These are phyloP conservation scores for Pseudoscleropodium purum DNA, from an alignment of 225 moss, liverwort and hornwort genomes.

Conservation along the genomic window DNA sequence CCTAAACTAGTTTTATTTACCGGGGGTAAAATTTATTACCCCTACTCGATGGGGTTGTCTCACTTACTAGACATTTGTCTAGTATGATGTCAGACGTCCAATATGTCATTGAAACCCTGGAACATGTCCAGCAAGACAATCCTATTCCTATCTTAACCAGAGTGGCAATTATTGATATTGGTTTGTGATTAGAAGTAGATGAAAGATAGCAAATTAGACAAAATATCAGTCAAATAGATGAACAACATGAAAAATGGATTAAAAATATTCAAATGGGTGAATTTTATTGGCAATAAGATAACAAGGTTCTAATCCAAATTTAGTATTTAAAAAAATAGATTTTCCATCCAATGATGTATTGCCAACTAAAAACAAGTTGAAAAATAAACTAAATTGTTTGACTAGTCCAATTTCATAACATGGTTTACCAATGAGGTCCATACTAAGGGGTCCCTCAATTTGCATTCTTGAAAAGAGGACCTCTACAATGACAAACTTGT, in stretches of 20 bases:
- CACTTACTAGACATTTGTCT: no score
- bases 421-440: background rate
- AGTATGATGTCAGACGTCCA: no score
- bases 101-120: no score
- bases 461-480: background rate
- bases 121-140: no score
- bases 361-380: background rate
- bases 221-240: background rate
- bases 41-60: no score
- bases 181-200: background rate
- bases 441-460: background rate
- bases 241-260: background rate
- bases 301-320: rapidly evolving
- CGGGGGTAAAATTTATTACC: no score
- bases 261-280: background rate
- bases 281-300: no score
- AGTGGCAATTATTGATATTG: background rate
- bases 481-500: background rate
- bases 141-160: rapidly evolving
- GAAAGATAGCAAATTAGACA: background rate
- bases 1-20: no score
- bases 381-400: background rate
- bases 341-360: background rate
- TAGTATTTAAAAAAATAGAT: background rate
- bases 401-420: background rate